Base-by-base conservation (phyloP, 306 rosid genomes). In the Gillenia trifoliata region DNA sequence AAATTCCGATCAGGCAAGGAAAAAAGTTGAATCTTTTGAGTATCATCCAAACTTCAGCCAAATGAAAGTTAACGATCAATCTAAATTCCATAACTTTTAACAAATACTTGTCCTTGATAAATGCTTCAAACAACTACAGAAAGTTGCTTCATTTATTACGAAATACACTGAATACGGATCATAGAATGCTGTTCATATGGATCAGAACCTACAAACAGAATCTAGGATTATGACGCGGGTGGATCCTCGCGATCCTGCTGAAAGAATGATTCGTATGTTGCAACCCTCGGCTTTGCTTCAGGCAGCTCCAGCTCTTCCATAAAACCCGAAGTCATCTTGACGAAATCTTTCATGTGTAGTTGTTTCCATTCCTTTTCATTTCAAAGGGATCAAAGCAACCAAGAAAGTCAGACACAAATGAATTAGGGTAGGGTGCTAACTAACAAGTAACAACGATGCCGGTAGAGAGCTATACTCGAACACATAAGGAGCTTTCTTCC, bases 261-360 rank as follows among this genome's bases (percentile, higher is more conserved):
- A 62, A 77, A 91, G 88, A 87, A 88, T 25, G 85, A 78, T 83
- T 94, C 93, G 47, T 85, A 90, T 38, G 95, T 80, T 50, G 82
- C 78, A 75, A 94, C 92, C 84, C 96, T 89, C 45, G 93, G 80
- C 88, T 91, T 88, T 31, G 95, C 66, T 64, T 92, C 88, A 57
- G 96, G 93, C 79, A 79, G 81, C 77, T 89, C 83, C 78, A 89
- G 62, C 76, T 87, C 89, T 87, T 86, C 80, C 79, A 78, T 70
- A 72, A 94, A 94, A 8, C 72, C 85, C 45, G 54, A 52, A 2
- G 92, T 90, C 96, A 91, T 90, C 88, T 85, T 80, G 73, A 92
- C 59, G 64, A 94, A 94, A 72, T 90, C 97, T 49, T 86, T 78
- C 93, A 74, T 55, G 75, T 81, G 89, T 60, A 20, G 66, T 75